A percentile compares a stretch with the other conserved stretches of the same genome.
Conservation (phyloP, 2,329 filamentous ascomycete genomes). For the Xylariaceae sp. region DNA sequence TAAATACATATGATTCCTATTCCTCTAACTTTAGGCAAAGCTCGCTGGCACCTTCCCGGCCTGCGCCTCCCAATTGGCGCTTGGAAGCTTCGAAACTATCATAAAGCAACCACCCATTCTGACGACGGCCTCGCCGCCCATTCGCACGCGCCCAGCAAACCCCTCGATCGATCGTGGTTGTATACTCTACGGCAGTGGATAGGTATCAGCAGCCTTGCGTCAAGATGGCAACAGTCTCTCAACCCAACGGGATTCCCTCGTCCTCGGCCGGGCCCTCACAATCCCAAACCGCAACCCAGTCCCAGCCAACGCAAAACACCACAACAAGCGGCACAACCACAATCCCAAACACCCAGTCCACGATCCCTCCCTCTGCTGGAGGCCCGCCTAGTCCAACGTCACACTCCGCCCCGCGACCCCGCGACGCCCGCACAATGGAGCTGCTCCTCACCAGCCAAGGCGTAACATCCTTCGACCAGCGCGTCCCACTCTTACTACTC, state of each 20-base stretch:
- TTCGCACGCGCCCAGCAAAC: no score
- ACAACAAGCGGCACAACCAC: conserved; percentile 33
- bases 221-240: conserved; percentile 31
- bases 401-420: conserved; percentile 56
- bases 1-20: no score
- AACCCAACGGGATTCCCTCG: conserved; percentile 52
- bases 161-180: no score
- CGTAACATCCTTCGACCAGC: conserved; percentile 76
- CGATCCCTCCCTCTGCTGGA: conserved; percentile 15
- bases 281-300: conserved; percentile 25
- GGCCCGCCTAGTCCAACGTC: conserved; percentile 28
- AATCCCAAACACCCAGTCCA: conserved; percentile 23
- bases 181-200: no score
- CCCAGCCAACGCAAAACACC: conserved; percentile 26
- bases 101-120: no score
- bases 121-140: no score
- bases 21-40: no score
- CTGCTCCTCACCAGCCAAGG: conserved; percentile 76
- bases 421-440: conserved; percentile 77
- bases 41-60: no score
- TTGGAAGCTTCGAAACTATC: no score
- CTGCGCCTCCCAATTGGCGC: no score
- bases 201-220: neutral
- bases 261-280: conserved; percentile 28
- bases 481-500: conserved; percentile 77